phyloP scores from a whole-genome alignment of 2,329 filamentous ascomycete species.

The Shiraia bambusicola region DNA sequence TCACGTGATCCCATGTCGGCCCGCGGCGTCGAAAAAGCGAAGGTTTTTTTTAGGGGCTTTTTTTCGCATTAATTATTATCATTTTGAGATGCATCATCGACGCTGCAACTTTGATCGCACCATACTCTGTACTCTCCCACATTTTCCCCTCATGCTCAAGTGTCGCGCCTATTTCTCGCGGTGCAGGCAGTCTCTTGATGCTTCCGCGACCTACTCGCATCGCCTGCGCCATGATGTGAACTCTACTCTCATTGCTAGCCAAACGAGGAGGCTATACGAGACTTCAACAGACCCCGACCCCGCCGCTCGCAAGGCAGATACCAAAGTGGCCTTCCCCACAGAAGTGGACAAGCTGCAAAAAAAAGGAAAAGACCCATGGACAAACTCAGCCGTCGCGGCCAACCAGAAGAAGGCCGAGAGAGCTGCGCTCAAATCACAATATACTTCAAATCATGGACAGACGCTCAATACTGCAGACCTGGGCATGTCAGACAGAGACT shows the following conservation, averaged over 20 bases:
- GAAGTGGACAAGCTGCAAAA: constrained; percentile 14
- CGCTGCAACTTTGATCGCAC: constrained; percentile 3
- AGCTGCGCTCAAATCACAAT: constrained; percentile 16
- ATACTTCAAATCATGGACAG: constrained; percentile 2
- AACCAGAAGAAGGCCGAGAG: constrained; percentile 27
- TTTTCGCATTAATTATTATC: no score
- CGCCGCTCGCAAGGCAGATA: constrained; percentile 8
- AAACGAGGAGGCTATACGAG: constrained; percentile 21
- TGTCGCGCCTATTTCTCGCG: constrained; percentile 49
- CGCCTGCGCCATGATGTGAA: constrained; percentile 26
- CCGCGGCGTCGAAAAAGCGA: constrained; percentile 9
- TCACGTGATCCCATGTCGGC: constrained; percentile 18
- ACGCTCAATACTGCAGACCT: constrained; percentile 25
- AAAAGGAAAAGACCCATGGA: constrained; percentile 26
- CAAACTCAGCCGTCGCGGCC: constrained; percentile 25
- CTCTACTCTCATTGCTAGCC: constrained; percentile 14
- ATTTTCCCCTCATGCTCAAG: constrained; percentile 44
- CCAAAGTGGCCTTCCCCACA: constrained; percentile 3
- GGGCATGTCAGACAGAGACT: constrained; percentile 32
- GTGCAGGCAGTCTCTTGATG: constrained; percentile 46
- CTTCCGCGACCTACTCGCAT: constrained; percentile 19
- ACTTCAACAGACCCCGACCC: constrained; percentile 8
- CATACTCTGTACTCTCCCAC: constrained; percentile 12
- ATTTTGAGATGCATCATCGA: no score
- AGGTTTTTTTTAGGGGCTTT: no score